These are phyloP conservation scores for Tilletia caries DNA, from an alignment of 1,284 basidiomycete genomes.

Conservation along the genomic window DNA sequence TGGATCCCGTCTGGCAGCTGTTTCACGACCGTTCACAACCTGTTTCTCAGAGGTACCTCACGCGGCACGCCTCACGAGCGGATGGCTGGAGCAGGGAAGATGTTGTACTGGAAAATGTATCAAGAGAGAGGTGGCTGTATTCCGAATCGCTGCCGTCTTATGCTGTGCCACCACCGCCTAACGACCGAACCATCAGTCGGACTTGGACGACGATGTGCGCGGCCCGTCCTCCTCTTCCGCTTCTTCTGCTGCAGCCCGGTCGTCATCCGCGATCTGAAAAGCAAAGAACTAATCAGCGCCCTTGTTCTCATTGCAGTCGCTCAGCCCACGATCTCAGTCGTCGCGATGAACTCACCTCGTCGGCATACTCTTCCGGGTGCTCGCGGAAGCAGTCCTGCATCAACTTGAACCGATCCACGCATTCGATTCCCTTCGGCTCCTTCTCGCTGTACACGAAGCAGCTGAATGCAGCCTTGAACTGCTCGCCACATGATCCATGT, in stretches of 20 bases:
- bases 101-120: no score
- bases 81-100: no score
- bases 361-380: slow-evolving; percentile 91
- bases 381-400: slow-evolving; percentile 98
- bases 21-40: no score
- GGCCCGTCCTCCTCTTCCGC: neutral
- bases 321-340: neutral
- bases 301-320: no score
- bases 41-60: no score
- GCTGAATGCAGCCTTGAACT: slow-evolving; percentile 94
- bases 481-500: slow-evolving; percentile 85
- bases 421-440: slow-evolving; percentile 96
- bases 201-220: no score
- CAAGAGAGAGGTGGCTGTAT: no score
- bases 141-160: no score
- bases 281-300: neutral
- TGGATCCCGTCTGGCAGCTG: no score
- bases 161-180: no score
- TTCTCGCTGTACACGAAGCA: slow-evolving; percentile 93
- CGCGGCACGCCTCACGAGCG: no score
- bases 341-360: slow-evolving; percentile 57
- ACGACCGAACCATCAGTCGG: no score
- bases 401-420: slow-evolving; percentile 91
- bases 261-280: slow-evolving; percentile 6
- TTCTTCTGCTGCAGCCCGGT: slow-evolving; percentile 1